Conservation (phyloP, 106 monocot genomes). For the Gastrodia elata region DNA sequence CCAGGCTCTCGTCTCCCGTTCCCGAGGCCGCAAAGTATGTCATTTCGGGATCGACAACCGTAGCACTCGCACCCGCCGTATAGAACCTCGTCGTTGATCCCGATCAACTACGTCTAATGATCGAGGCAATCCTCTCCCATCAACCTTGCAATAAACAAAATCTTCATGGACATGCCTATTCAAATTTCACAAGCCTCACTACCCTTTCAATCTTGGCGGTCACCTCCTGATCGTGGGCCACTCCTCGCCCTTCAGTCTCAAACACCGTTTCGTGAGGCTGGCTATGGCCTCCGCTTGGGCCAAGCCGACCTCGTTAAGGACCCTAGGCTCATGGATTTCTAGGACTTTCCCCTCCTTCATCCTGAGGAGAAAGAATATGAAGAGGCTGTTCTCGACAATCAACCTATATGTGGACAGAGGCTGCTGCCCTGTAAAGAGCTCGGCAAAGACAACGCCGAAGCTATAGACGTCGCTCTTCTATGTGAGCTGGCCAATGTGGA, state of each 20-base stretch:
- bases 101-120: too few species aligned
- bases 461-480: constrained; percentile 49
- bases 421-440: constrained; percentile 23
- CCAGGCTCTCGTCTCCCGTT: constrained; percentile 4
- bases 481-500: constrained; percentile 22
- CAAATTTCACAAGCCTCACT: too few species aligned
- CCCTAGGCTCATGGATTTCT: constrained; percentile 6
- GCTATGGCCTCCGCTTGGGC: constrained; percentile 9
- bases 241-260: constrained; percentile 16
- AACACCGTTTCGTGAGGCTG: constrained; percentile 14
- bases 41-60: background rate
- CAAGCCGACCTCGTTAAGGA: background rate
- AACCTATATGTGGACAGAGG: constrained; percentile 1
- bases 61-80: background rate
- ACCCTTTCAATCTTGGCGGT: constrained; percentile 14
- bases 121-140: too few species aligned
- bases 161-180: too few species aligned
- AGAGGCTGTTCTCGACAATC: constrained; percentile 9
- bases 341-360: background rate
- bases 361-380: background rate
- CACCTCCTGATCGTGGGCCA: constrained; percentile 31
- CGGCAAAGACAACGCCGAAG: constrained; percentile 28
- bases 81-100: background rate
- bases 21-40: background rate
- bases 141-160: too few species aligned